These are phyloP conservation scores for Abrus pulchellus DNA, from an alignment of 306 rosid species.

Conservation along the genomic window DNA sequence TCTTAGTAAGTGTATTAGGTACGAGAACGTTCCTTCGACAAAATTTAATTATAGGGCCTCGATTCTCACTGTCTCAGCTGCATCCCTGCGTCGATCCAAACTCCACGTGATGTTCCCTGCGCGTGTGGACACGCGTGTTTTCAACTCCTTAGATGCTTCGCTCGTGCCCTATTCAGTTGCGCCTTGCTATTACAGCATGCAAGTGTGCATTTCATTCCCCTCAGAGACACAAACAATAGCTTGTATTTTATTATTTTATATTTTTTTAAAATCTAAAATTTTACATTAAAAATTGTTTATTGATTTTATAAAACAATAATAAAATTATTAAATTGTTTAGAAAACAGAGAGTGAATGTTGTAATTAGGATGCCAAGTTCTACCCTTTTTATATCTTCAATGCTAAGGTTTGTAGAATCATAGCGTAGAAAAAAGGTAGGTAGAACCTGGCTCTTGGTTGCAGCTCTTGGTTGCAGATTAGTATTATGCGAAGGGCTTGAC, in stretches of 20 bases:
- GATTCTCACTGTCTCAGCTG: background rate
- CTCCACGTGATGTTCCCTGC: background rate
- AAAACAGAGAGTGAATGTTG: too few species aligned
- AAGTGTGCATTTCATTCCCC: too few species aligned
- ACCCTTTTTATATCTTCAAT: background rate
- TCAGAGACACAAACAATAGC: conserved; percentile 5
- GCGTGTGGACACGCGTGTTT: background rate
- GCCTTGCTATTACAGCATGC: too few species aligned
- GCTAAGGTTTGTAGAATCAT: background rate
- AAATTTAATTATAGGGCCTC: conserved; percentile 9
- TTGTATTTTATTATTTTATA: too few species aligned
- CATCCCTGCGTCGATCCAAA: background rate
- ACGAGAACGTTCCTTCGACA: background rate
- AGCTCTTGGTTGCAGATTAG: background rate
- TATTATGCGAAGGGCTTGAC: background rate
- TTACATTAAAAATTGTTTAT: too few species aligned
- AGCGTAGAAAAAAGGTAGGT: too few species aligned
- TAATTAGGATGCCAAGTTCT: background rate
- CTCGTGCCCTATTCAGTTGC: too few species aligned
- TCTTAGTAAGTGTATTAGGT: conserved; percentile 12
- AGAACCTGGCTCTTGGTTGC: background rate
- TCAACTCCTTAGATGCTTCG: background rate
- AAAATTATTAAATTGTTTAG: too few species aligned
- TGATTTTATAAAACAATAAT: too few species aligned
- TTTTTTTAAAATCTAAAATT: too few species aligned